Evolutionary conservation across 768 basidiomycete species (phyloP).

Genomic region (Mycena rosella): DNA sequence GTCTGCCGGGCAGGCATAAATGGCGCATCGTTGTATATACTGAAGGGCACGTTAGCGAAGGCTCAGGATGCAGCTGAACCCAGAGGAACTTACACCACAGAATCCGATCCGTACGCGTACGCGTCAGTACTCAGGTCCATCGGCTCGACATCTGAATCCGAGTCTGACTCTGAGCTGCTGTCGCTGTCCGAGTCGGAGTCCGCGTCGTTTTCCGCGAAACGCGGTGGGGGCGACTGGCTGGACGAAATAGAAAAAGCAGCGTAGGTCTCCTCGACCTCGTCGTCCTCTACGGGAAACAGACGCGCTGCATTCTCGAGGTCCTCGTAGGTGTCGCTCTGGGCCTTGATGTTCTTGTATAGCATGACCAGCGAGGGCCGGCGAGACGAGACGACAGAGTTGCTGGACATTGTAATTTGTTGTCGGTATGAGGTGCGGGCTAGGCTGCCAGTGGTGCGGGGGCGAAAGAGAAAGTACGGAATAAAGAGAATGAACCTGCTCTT

Average conservation of each 20-base stretch:
- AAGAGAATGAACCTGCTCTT: conserved; percentile 20
- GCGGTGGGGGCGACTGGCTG: conserved; percentile 13
- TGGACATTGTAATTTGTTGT: conserved; percentile 11
- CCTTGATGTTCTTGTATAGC: conserved; percentile 29
- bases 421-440: too few relatives aligned
- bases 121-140: conserved; percentile 23
- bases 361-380: conserved; percentile 31
- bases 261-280: conserved; percentile 24
- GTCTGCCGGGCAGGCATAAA: conserved; percentile 27
- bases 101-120: conserved; percentile 5
- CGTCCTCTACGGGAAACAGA: conserved; percentile 31
- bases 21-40: conserved; percentile 27
- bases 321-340: conserved; percentile 28
- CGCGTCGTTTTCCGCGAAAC: conserved; percentile 20
- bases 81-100: conserved; percentile 21
- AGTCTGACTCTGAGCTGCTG: conserved; percentile 38
- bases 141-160: conserved; percentile 41
- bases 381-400: conserved; percentile 4
- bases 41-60: conserved; percentile 13
- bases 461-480: conserved; percentile 17
- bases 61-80: not conserved
- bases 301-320: conserved; percentile 24
- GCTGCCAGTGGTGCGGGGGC: not conserved
- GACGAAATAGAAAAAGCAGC: conserved; percentile 4
- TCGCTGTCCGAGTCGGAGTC: conserved; percentile 37